These are phyloP conservation scores for Starmerella asiatica DNA, from an alignment of 805 yeast species.

Conservation along the genomic window DNA sequence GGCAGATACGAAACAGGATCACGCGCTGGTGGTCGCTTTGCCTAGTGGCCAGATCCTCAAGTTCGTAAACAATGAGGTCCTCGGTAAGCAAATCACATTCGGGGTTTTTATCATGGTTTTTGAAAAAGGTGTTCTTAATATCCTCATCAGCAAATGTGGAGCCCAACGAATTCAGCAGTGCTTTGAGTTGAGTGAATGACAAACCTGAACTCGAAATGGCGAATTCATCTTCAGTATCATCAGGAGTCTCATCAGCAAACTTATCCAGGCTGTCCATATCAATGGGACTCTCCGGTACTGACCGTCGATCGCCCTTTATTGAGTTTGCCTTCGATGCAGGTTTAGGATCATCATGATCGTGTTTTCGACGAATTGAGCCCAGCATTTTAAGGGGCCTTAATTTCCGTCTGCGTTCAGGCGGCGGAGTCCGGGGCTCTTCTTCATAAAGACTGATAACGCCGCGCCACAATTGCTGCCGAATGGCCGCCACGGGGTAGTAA, in stretches of 20 bases:
- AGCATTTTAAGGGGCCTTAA: neutral
- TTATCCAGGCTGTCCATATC: neutral
- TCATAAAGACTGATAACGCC: constrained; percentile 44
- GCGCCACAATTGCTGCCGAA: constrained; percentile 60
- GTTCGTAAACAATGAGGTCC: constrained; percentile 42
- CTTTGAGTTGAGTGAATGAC: constrained; percentile 46
- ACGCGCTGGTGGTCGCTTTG: constrained; percentile 29
- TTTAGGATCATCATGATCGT: neutral
- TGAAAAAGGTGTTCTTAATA: constrained; percentile 26
- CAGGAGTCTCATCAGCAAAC: neutral
- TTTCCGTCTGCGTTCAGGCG: neutral
- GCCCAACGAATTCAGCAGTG: constrained; percentile 54
- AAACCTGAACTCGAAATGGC: constrained; percentile 19
- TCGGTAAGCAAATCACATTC: constrained; percentile 35
- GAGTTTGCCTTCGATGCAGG: no score
- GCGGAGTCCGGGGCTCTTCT: constrained; percentile 3
- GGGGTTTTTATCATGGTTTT: constrained; percentile 23
- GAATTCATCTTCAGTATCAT: neutral
- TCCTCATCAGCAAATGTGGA: constrained; percentile 31
- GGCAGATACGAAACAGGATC: constrained; percentile 59
- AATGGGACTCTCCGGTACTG: neutral
- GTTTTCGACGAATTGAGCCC: neutral
- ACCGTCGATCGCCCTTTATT: no score
- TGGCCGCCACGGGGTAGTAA: constrained; percentile 49
- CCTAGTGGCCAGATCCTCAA: constrained; percentile 30